phyloP scores from a whole-genome alignment of 208 protist genomes.

The Trypanosoma mega region DNA sequence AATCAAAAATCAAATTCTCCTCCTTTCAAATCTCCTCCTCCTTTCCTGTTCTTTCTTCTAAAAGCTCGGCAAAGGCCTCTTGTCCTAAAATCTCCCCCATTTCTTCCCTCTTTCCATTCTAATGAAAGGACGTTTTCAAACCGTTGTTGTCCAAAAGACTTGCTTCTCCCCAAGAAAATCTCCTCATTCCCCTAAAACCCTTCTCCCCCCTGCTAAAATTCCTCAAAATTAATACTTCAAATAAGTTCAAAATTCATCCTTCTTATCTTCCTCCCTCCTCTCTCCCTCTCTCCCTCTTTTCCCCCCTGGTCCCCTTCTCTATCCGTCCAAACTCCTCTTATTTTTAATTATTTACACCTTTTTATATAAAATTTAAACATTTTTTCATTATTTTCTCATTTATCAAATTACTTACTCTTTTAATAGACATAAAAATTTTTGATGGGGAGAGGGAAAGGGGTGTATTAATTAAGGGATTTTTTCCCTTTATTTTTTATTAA shows the following conservation, averaged over 20 bases:
- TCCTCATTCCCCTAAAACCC: constrained; percentile 22
- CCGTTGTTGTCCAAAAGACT: constrained; percentile 27
- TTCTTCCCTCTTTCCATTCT: constrained; percentile 12
- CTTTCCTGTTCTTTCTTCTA: constrained; percentile 29
- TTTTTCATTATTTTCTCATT: too few species aligned
- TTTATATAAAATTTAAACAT: too few species aligned
- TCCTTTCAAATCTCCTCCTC: constrained; percentile 34
- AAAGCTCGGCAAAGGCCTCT: constrained; percentile 37
- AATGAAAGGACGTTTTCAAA: constrained; percentile 16
- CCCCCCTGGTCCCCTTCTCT: constrained; percentile 32
- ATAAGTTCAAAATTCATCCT: constrained; percentile 30
- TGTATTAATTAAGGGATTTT: too few species aligned
- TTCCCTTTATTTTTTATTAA: too few species aligned
- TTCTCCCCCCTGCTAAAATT: constrained; percentile 28
- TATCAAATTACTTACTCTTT: too few species aligned
- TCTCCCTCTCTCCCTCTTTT: constrained; percentile 31
- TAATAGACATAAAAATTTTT: too few species aligned
- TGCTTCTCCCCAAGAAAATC: constrained; percentile 27
- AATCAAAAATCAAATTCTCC: constrained; percentile 43
- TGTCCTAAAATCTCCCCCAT: constrained; percentile 29
- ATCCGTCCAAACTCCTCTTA: constrained; percentile 31
- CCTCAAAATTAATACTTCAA: constrained; percentile 13
- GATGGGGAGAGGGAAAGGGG: too few species aligned
- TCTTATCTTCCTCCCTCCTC: constrained; percentile 14
- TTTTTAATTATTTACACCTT: constrained; percentile 29